Evolutionary conservation across 1,284 basidiomycete genomes (phyloP), one percentile per base, ranked within the genome.

Genomic region (Leccinum variabile): DNA sequence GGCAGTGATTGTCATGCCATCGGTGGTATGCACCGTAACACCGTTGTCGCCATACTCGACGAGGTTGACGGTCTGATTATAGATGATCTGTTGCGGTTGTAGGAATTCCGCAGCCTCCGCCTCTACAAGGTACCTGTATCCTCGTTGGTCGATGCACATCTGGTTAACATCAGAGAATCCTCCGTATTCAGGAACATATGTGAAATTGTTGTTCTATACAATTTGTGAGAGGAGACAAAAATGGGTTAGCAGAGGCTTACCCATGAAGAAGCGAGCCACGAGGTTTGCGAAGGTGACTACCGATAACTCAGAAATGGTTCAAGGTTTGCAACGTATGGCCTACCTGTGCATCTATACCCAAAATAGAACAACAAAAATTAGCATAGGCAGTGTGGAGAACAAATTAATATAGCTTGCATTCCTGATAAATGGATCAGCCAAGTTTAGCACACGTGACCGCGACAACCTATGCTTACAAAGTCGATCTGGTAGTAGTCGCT

Each of bases 231-330:
- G 3, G 9, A 16, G n/a, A 9, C 11, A 25, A 30, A 11, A 46
- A 46, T 13, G 6, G 5, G 13, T 14, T 8, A 57, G 25, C 30
- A 56, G 1, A 18, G 46, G 65, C 77, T 66, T 69, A 86, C 86
- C 85, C 84, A 85, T 13, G 85, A 80, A 5, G 84, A 81, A 8
- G 85, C 85, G 30, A 88, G 78, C 78, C 82, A 83, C 0, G 87
- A 88, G 0, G 83, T 84, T 70, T 87, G 78, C 54, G 84, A 84
- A 0, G 86, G 87, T 16, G 82, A 81, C 68, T 87, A 80, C 80
- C 41, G 8, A 59, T 2, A 25, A 10, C 3, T 64, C 46, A 62
- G 52, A 28, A 4, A 8, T 11, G 10, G 2, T 28, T 37, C 22
- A 25, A 59, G 1, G 14, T 13, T 10, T n/a, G 50, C 22, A 32